A percentile compares a stretch with the other conserved stretches of the same genome.
Evolutionary conservation across 306 rosid species (phyloP).

Genomic region (Ormosia emarginata): DNA sequence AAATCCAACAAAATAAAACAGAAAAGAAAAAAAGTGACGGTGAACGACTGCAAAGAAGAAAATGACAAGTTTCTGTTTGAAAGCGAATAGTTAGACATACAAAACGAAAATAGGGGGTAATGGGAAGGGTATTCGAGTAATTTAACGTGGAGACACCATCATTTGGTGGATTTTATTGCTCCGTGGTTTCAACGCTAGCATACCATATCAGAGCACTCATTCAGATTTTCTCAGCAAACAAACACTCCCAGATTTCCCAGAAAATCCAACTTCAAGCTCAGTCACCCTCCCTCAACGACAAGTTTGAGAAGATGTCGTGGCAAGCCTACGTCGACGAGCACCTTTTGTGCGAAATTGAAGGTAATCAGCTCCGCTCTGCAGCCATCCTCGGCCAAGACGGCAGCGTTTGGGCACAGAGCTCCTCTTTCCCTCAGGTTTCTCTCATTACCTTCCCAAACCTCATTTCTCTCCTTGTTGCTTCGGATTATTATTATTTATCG

Average conservation of each 20-base stretch:
- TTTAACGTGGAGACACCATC: not conserved
- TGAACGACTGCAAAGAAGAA: not conserved
- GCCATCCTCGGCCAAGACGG: constrained; percentile 71
- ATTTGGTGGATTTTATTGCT: not conserved
- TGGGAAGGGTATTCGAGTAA: constrained; percentile 14
- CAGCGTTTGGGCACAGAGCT: constrained; percentile 68
- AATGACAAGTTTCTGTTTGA: not conserved
- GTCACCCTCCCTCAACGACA: no score
- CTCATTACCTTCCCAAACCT: not conserved
- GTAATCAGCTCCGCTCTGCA: constrained; percentile 46
- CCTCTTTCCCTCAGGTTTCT: constrained; percentile 56
- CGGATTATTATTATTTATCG: not conserved
- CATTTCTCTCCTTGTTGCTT: not conserved
- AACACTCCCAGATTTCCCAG: not conserved
- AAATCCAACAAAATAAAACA: not conserved
- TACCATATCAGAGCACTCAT: not conserved
- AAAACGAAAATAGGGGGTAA: not conserved
- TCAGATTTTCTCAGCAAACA: not conserved
- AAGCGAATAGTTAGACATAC: not conserved
- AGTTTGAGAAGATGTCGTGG: constrained; percentile 47
- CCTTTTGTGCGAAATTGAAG: constrained; percentile 57
- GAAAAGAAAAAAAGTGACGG: not conserved
- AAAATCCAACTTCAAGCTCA: not conserved
- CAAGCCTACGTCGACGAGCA: constrained; percentile 70
- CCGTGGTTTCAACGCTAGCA: constrained; percentile 24